phyloP scores from a whole-genome alignment of 208 protist genomes.

The Crithidia fasciculata region DNA sequence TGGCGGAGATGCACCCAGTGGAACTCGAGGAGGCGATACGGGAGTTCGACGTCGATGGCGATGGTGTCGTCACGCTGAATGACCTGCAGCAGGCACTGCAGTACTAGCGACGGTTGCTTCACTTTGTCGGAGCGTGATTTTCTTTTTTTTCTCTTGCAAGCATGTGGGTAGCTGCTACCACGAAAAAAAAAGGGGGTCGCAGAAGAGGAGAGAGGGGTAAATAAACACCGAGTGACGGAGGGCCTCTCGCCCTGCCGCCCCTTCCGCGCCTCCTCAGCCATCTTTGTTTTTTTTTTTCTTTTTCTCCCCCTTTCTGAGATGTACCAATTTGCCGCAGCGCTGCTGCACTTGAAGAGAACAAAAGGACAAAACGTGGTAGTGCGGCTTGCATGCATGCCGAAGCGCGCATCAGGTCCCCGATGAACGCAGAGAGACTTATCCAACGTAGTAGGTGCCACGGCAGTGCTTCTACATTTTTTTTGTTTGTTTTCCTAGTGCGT shows the following conservation, averaged over 20 bases:
- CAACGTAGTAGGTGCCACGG: background rate
- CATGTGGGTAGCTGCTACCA: background rate
- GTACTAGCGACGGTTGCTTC: background rate
- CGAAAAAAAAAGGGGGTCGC: background rate
- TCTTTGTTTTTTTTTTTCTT: constrained; percentile 1
- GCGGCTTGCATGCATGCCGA: no score
- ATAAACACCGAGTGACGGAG: no score
- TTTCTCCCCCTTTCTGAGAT: background rate
- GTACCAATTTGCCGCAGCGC: no score
- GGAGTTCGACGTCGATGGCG: constrained; percentile 74
- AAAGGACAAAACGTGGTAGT: no score
- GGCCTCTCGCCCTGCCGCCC: no score
- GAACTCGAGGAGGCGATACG: constrained; percentile 52
- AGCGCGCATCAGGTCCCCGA: no score
- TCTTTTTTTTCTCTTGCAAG: background rate
- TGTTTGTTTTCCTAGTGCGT: constrained; percentile 18
- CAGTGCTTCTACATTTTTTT: background rate
- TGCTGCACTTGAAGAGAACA: no score
- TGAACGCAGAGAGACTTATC: no score
- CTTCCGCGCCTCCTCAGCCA: background rate
- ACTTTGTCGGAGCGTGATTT: background rate
- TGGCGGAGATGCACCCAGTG: constrained; percentile 59
- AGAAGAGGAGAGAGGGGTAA: no score
- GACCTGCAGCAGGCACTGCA: constrained; percentile 57
- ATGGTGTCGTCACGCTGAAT: constrained; percentile 61